Evolutionary conservation across 495 filamentous ascomycete genomes (phyloP).

Genomic region (Xylaria palmicola): DNA sequence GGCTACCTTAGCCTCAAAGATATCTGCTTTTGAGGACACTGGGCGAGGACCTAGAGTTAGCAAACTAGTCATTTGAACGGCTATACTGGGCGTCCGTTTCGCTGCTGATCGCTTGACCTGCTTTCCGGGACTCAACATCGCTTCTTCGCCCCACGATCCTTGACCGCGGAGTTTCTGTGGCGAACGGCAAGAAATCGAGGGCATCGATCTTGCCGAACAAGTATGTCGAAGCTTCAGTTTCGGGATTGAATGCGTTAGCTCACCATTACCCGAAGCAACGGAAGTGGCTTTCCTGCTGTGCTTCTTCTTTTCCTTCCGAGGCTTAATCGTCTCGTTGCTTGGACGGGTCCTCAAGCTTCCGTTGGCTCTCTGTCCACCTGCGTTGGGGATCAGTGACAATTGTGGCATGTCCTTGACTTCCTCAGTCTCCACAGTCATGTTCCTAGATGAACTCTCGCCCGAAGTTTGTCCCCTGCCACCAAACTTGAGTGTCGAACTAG

Average conservation of each 20-base stretch:
- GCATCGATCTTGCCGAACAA: conserved; percentile 37
- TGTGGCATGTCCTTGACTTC: conserved; percentile 90
- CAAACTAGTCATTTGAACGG: conserved; percentile 42
- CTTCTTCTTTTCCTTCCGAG: conserved; percentile 89
- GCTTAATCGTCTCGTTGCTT: conserved; percentile 90
- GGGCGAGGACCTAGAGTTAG: conserved; percentile 50
- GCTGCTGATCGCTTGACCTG: conserved; percentile 16
- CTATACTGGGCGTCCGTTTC: conserved; percentile 29
- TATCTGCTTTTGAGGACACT: conserved; percentile 95
- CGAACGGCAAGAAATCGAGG: conserved; percentile 26
- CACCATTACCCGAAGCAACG: conserved; percentile 70
- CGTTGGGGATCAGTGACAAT: conserved; percentile 70
- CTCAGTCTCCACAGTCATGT: conserved; percentile 98
- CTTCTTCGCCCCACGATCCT: conserved; percentile 36
- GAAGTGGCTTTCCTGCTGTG: conserved; percentile 70
- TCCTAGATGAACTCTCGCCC: conserved; percentile 73
- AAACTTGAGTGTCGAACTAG: conserved; percentile 44
- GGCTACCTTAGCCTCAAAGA: conserved; percentile 95
- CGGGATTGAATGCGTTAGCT: conserved; percentile 40
- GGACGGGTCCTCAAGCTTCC: conserved; percentile 82
- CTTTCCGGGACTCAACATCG: conserved; percentile 16
- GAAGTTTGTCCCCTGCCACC: conserved; percentile 51
- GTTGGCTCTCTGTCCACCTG: conserved; percentile 60
- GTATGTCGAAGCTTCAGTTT: conserved; percentile 35
- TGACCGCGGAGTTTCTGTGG: conserved; percentile 35